Base-by-base conservation (phyloP, 805 yeast species). In the Metschnikowia peoriensis region DNA sequence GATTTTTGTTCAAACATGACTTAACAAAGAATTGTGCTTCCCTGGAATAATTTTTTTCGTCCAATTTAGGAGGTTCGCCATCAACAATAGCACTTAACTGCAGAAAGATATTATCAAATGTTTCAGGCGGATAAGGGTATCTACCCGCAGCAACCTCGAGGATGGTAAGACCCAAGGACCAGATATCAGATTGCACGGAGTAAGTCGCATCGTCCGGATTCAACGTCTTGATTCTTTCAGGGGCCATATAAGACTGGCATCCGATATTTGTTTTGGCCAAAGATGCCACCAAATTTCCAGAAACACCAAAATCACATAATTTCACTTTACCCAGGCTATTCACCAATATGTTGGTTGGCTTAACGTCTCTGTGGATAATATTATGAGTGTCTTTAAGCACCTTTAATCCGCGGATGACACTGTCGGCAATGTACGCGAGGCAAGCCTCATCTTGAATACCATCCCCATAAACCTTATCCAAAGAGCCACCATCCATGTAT, bases 201-300 rank as follows among this genome's bases (percentile, higher is more conserved):
- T 93, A 93, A 0, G 94, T 83, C 8, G 82, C 77, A 59, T 84
- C 92, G 64, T 87, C 91, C 1, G 91, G 93, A 57, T 75, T 84
- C 55, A 79, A 62, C 0, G 88, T 82, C 64, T 85, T 84, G 61
- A 94, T 94, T 64, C 99, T 81, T 67, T 93, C 99, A 1, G 99
- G 99, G 1, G 98, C 98, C 98, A 94, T 94, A 69, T 93, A 93
- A 1, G 96, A 88, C 71, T 94, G 99, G 70, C 99, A 93, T 5
- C 99, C 99, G 59, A 93, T 90, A 62, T 94, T 93, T 0, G 99
- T 93, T 63, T 90, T 85, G 14, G 98, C 98, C 61, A 93, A 77
- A 0, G 97, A 89, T 1, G 97, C 97, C 22, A 94, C 98, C 55
- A 93, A 74, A 65, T 93, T 93, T 16, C 98, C 98, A 49, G 91